These are phyloP conservation scores for Botrytis pseudocinerea DNA, from an alignment of 2,329 filamentous ascomycete species.

Conservation along the genomic window DNA sequence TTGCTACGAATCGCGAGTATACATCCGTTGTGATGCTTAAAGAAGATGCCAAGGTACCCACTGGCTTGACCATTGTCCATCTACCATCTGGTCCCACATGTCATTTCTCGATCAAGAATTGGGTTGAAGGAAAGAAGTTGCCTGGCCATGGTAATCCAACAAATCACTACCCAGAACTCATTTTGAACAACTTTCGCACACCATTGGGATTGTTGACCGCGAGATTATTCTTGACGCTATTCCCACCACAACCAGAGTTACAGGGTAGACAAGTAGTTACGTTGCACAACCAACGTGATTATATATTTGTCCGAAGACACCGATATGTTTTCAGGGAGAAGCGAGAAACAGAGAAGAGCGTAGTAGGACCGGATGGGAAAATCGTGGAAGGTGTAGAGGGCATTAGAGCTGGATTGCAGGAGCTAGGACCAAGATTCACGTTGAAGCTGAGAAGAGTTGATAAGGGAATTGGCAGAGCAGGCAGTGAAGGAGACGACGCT, in stretches of 20 bases:
- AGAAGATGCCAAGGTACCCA: constrained; percentile 84
- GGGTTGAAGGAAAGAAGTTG: constrained; percentile 83
- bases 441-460: constrained; percentile 89
- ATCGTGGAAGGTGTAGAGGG: constrained; percentile 81
- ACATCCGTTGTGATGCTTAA: constrained; percentile 82
- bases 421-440: constrained; percentile 80
- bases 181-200: constrained; percentile 93
- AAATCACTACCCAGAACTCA: constrained; percentile 83
- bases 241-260: constrained; percentile 79
- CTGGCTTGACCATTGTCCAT: constrained; percentile 80
- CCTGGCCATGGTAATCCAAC: constrained; percentile 88
- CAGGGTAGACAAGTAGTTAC: constrained; percentile 88
- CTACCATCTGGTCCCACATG: constrained; percentile 86
- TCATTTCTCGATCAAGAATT: constrained; percentile 88
- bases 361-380: constrained; percentile 78
- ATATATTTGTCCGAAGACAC: constrained; percentile 89
- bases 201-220: constrained; percentile 86
- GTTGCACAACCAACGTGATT: constrained; percentile 92
- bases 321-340: constrained; percentile 93
- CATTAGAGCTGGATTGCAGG: constrained; percentile 84
- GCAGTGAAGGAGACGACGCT: constrained; percentile 53
- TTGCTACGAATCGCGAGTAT: constrained; percentile 78
- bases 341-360: constrained; percentile 80
- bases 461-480: constrained; percentile 74
- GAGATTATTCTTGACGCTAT: constrained; percentile 76